These are phyloP conservation scores for Cystobasidium slooffiae DNA, from an alignment of 1,284 basidiomycete genomes.

Conservation along the genomic window DNA sequence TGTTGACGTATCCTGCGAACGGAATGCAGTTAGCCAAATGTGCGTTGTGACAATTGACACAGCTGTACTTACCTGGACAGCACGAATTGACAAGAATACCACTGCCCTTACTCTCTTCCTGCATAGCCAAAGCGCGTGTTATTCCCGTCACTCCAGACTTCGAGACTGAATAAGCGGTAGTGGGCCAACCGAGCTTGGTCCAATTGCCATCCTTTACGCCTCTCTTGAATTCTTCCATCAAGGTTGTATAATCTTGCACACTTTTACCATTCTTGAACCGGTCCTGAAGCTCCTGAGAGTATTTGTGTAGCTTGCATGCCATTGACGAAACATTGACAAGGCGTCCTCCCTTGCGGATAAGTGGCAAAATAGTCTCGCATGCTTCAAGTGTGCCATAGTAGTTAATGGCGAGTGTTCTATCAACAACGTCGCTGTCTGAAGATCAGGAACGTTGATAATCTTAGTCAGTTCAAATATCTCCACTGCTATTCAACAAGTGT, in stretches of 20 bases:
- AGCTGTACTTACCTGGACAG: conserved; percentile 50
- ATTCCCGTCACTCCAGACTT: conserved; percentile 51
- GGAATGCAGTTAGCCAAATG: neutral
- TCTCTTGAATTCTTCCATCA: conserved; percentile 49
- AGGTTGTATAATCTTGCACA: conserved; percentile 45
- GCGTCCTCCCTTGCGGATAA: conserved; percentile 49
- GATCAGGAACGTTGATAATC: neutral
- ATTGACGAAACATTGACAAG: conserved; percentile 53
- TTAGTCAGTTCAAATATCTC: neutral
- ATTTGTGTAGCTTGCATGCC: conserved; percentile 50
- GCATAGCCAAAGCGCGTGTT: conserved; percentile 49
- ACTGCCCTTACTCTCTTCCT: conserved; percentile 47
- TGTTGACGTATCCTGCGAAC: conserved; percentile 51
- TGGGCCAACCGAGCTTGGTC: conserved; percentile 54
- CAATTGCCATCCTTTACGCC: conserved; percentile 50
- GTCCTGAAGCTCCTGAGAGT: conserved; percentile 47
- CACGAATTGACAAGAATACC: conserved; percentile 50
- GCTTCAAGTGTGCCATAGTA: conserved; percentile 50
- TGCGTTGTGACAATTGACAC: neutral
- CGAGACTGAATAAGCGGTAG: conserved; percentile 52
- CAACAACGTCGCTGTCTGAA: conserved; percentile 51
- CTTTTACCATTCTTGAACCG: conserved; percentile 48
- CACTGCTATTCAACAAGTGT: neutral
- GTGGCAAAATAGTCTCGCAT: conserved; percentile 49
- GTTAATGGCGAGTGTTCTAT: conserved; percentile 53